These are phyloP conservation scores for Blastosporella zonata DNA, from an alignment of 1,284 basidiomycete genomes.

Conservation along the genomic window DNA sequence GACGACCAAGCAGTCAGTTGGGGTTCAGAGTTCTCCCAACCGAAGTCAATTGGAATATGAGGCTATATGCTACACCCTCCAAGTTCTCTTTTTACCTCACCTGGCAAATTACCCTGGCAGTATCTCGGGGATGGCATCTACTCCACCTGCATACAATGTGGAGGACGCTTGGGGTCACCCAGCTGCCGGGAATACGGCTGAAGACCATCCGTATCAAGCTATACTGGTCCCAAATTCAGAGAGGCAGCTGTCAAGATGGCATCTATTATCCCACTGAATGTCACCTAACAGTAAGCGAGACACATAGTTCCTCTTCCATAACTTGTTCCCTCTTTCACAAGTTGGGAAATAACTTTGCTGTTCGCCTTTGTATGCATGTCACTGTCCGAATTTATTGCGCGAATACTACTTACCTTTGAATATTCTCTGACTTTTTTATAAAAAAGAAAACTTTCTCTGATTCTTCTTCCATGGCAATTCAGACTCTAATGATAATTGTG, in stretches of 20 bases:
- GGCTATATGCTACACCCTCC: not conserved
- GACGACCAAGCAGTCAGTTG: not conserved
- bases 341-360: no score
- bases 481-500: no score
- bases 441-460: no score
- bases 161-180: not conserved
- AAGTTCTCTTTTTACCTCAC: no score
- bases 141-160: not conserved
- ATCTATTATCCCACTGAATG: not conserved
- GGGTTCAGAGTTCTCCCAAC: not conserved
- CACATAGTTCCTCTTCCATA: not conserved
- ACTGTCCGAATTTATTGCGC: no score
- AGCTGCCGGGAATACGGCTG: not conserved
- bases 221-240: not conserved
- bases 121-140: not conserved
- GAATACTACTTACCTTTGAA: no score
- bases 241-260: not conserved
- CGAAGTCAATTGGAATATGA: not conserved
- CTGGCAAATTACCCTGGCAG: no score
- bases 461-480: no score
- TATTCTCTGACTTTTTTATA: no score
- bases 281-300: not conserved
- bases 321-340: no score
- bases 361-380: no score
- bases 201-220: not conserved